Evolutionary conservation across 2,329 filamentous ascomycete species (phyloP), one percentile per base, ranked within the genome.

Genomic region (Acrodontium crateriforme): DNA sequence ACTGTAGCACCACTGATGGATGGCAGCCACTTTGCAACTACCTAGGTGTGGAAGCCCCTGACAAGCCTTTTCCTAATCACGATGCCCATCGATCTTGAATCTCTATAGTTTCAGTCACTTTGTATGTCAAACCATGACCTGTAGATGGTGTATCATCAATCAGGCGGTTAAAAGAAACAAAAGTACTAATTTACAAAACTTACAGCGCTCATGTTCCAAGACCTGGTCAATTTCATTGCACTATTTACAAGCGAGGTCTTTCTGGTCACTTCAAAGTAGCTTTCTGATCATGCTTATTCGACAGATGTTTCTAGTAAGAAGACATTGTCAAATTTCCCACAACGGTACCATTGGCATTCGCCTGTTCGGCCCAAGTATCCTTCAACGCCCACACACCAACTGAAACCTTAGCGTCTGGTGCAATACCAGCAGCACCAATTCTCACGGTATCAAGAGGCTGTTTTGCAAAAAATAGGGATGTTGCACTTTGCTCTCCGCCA

Each of bases 381-480:
- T 44, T 47, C 31, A 60, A 27, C 0, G 39, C 50, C 53, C 53
- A 58, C 6, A 59, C 53, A 1, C 39, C 50, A 11, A 59, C 55
- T 36, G 46, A 55, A 3, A 55, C 55, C 13, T 39, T 42, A 10
- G 54, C 53, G 3, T 48, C 56, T 8, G 42, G 42, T 3, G 51
- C 47, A 25, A 61, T 29, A 18, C 53, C 53, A 2, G 45, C 36
- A 0, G 56, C 49, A 6, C 35, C 36, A 2, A 63, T 32, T 10
- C 37, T 49, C 34, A 63, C 39, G 3, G 38, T 41, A 15, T 59
- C 57, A 24, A 66, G 34, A 4, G 55, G 54, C 28, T 54, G 45
- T 2, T 53, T 51, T 0, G 69, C 60, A 43, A 61, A 72, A 40
- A 69, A 69, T 0, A 59, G 55, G 24, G 60, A 55, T 2, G 66